Evolutionary conservation across 176 grass and related monocot species (phyloP).

Genomic region (Canna indica): DNA sequence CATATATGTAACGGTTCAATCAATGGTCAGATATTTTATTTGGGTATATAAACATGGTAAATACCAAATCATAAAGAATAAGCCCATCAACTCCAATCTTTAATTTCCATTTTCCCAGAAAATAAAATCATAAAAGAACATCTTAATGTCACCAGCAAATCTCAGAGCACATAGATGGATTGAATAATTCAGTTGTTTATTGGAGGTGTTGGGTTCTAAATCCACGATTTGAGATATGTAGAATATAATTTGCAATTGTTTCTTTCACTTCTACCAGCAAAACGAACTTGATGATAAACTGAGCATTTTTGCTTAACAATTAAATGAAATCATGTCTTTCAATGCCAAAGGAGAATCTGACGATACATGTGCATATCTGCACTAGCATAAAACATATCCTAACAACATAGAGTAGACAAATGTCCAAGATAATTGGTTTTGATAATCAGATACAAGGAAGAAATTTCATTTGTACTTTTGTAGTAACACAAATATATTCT

Average conservation of each 20-base stretch:
- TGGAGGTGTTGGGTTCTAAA: neutral
- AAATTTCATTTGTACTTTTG: neutral
- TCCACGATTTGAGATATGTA: too few relatives aligned
- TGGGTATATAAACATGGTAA: neutral
- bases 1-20: too few relatives aligned
- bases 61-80: too few relatives aligned
- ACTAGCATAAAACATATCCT: neutral
- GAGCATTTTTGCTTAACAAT: neutral
- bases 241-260: neutral
- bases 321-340: neutral
- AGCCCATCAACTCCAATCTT: neutral
- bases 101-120: too few relatives aligned
- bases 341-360: neutral
- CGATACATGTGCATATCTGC: neutral
- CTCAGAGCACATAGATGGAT: neutral
- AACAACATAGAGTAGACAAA: too few relatives aligned
- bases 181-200: neutral
- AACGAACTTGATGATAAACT: neutral
- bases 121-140: too few relatives aligned
- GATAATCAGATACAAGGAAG: neutral
- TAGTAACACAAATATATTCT: slow-evolving; percentile 16
- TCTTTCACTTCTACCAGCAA: neutral
- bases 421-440: neutral
- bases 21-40: neutral
- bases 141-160: neutral